A percentile compares a stretch with the other conserved stretches of the same genome.
These are phyloP conservation scores for Stephanodiscus minutulus DNA, from an alignment of 108 stramenopile genomes.

Conservation along the genomic window DNA sequence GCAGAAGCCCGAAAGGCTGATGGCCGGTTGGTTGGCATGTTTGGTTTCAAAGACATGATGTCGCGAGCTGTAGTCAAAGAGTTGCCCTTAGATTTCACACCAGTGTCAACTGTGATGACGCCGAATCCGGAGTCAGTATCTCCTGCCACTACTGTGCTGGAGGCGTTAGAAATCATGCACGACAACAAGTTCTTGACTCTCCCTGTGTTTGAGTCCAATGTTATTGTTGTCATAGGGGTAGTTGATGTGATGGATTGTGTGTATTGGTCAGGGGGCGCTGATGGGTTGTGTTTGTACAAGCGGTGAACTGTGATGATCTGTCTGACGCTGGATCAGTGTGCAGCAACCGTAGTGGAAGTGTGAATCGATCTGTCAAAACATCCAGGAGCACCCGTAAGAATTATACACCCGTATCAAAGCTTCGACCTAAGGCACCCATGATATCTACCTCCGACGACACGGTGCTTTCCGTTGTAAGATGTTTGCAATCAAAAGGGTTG, in stretches of 20 bases:
- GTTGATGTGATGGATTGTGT: slow-evolving; percentile 97
- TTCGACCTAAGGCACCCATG: too few species aligned
- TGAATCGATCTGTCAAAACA: too few species aligned
- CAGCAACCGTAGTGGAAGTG: slow-evolving; percentile 35
- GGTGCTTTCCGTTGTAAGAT: too few species aligned
- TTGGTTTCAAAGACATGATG: slow-evolving; percentile 95
- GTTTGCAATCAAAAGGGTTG: too few species aligned
- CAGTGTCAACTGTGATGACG: slow-evolving; percentile 87
- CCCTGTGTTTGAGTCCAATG: slow-evolving; percentile 88
- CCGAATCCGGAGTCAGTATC: slow-evolving; percentile 88
- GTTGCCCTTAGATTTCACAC: slow-evolving; percentile 67
- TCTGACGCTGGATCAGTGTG: slow-evolving; percentile 54
- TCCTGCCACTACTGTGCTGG: slow-evolving; percentile 85
- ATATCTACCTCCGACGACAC: too few species aligned
- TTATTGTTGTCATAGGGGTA: slow-evolving; percentile 83
- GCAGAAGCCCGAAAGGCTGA: slow-evolving; percentile 85
- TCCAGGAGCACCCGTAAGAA: too few species aligned
- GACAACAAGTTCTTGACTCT: slow-evolving; percentile 93
- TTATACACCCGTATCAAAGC: too few species aligned
- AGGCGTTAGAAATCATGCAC: slow-evolving; percentile 92
- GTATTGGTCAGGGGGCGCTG: slow-evolving; percentile 82
- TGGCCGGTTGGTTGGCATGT: slow-evolving; percentile 84
- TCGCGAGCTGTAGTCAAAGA: slow-evolving; percentile 86
- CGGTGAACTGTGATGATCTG: slow-evolving; percentile 70
- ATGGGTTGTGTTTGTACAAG: slow-evolving; percentile 80